Percentiles rank a stretch among this genome's conserved stretches.
These are phyloP conservation scores for Echium plantagineum DNA, from an alignment of 257 asterid genomes.

Conservation along the genomic window DNA sequence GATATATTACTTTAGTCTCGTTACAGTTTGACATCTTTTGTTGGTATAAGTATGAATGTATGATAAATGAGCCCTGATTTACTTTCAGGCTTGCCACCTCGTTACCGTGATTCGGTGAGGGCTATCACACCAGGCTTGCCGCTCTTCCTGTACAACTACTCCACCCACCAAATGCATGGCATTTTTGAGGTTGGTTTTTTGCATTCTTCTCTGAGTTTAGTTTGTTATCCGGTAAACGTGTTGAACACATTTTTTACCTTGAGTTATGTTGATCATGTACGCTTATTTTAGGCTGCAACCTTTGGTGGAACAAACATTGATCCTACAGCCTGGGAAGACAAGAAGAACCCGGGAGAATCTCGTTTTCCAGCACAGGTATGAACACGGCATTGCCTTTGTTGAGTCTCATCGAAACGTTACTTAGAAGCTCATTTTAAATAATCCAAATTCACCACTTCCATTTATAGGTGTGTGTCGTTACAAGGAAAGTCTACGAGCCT, in stretches of 20 bases:
- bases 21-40: no score
- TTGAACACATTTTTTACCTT: background rate
- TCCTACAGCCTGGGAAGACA: slow-evolving; percentile 97
- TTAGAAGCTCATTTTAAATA: background rate
- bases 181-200: slow-evolving; percentile 65
- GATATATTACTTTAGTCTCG: no score
- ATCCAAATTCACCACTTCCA: background rate
- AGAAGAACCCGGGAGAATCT: slow-evolving; percentile 82
- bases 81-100: slow-evolving; percentile 73
- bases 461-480: slow-evolving; percentile 59
- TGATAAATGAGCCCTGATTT: background rate
- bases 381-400: background rate
- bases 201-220: background rate
- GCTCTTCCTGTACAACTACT: slow-evolving; percentile 79
- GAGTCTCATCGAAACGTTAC: background rate
- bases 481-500: slow-evolving; percentile 82
- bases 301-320: slow-evolving; percentile 92
- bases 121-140: slow-evolving; percentile 91
- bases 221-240: no score
- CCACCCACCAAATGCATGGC: slow-evolving; percentile 93
- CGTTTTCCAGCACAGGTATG: slow-evolving; percentile 95
- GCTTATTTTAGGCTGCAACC: slow-evolving; percentile 61
- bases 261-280: background rate
- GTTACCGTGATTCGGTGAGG: slow-evolving; percentile 85
- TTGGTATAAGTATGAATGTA: background rate